Conservation (phyloP, 108 stramenopile genomes). For the Nitzschia putrida region DNA sequence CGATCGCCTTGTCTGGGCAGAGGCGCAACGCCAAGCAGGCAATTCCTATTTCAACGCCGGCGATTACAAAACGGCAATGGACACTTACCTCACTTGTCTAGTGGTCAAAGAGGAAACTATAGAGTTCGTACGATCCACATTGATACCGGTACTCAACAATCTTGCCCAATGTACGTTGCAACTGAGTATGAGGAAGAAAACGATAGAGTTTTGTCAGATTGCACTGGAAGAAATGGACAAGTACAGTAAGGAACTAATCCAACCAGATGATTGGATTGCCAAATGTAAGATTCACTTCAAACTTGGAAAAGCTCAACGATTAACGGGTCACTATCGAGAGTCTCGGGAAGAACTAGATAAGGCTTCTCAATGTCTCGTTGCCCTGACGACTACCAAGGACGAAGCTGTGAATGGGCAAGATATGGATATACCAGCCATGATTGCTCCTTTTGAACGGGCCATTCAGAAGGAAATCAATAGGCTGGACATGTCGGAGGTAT, state of each 20-base stretch:
- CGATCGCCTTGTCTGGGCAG: constrained; percentile 67
- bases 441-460: constrained; percentile 27
- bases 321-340: constrained; percentile 58
- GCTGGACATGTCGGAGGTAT: constrained; percentile 25
- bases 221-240: constrained; percentile 51
- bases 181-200: constrained; percentile 73
- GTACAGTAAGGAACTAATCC: not conserved
- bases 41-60: constrained; percentile 60
- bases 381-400: not conserved
- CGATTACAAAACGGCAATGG: constrained; percentile 78
- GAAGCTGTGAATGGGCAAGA: not conserved
- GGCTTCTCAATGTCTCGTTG: constrained; percentile 36
- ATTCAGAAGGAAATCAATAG: constrained; percentile 36
- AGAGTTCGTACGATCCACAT: constrained; percentile 41
- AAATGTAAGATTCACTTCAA: constrained; percentile 70
- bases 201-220: constrained; percentile 72
- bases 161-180: constrained; percentile 79
- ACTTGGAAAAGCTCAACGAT: constrained; percentile 65
- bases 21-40: constrained; percentile 58
- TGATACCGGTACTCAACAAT: constrained; percentile 81
- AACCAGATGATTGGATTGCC: constrained; percentile 16
- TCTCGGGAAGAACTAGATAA: constrained; percentile 57
- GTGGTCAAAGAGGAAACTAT: constrained; percentile 49
- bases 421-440: not conserved
- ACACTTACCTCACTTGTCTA: constrained; percentile 84